Base-by-base conservation (phyloP, 108 stramenopile genomes). In the Fistulifera solaris region DNA sequence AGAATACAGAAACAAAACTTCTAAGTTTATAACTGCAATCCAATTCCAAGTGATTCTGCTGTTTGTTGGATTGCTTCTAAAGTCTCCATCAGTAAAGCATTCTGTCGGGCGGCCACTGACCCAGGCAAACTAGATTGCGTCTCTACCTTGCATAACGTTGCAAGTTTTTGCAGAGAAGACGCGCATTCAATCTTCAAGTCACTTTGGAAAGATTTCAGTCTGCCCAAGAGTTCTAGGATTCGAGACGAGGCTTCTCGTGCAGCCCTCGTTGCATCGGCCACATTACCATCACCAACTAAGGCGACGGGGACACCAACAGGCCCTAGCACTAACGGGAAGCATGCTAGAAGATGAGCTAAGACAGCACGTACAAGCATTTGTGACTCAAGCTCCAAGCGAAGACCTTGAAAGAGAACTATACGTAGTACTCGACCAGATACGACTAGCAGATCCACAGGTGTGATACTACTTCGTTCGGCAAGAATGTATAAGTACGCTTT, bases 291-390 rank as follows among this genome's bases (percentile, higher is more conserved):
- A 4, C 43, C 44, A 23, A 60, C 49, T 19, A 78, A 52, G 62
- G 71, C 74, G 12, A 89, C 87, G n/a, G 87, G 81, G 10, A 89
- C 66, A 42, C 87, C 83, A 16, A 78, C 67, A 21, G 83, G 83
- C 17, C 80, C 83, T 43, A 81, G 44, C 7, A 89, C 71, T 17
- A 82, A 31, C 35, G 74, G 68, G 58, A 89, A 85, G 7, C 73
- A 76, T 7, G 75, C 71, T 13, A 84, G 41, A 21, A 89, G 56
- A 25, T 78, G 68, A 6, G 70, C 25, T 40, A 82, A 51, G 10
- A 81, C 70, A 13, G 61, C 66, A 27, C 47, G 50, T 13, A 64
- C 55, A 45, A 89, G 66, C 17, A 46, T 40, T 14, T 68, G 46
- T 13, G 81, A 70, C 14, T 67, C 67, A 13, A 28, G 25, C n/a